Evolutionary conservation across 331 rosid genomes (phyloP).

Genomic region (Rosa hybrid): DNA sequence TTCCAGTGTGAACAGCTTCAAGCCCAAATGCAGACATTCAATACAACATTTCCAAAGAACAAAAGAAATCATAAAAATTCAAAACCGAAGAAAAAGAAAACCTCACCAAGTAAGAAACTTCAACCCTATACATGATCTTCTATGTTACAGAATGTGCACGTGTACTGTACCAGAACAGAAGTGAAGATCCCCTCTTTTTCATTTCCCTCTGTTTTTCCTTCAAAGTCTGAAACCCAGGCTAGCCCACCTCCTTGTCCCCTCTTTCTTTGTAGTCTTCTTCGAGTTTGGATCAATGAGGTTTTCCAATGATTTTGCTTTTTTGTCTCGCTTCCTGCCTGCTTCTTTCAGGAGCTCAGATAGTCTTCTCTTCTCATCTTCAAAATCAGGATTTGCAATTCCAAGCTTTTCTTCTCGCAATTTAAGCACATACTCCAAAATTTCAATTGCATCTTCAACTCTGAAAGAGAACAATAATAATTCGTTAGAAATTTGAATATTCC

Average conservation of each 20-base stretch:
- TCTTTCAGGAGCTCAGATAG: constrained; percentile 94
- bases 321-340: constrained; percentile 92
- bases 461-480: constrained; percentile 24
- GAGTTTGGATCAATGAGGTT: constrained; percentile 91
- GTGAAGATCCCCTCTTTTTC: neutral
- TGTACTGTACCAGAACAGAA: constrained; percentile 26
- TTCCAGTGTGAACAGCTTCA: constrained; percentile 58
- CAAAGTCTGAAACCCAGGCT: constrained; percentile 90
- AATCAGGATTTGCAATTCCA: constrained; percentile 98
- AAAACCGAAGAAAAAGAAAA: constrained; percentile 56
- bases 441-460: constrained; percentile 98
- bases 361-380: constrained; percentile 96
- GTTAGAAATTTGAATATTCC: constrained; percentile 7
- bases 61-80: constrained; percentile 42
- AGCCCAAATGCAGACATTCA: constrained; percentile 59
- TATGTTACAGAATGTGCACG: constrained; percentile 85
- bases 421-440: constrained; percentile 86
- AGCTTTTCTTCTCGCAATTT: constrained; percentile 98
- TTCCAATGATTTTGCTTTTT: constrained; percentile 91
- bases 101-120: constrained; percentile 60
- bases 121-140: constrained; percentile 84
- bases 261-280: constrained; percentile 86
- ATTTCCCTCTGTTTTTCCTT: constrained; percentile 18
- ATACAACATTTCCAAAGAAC: constrained; percentile 52
- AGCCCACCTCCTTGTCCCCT: constrained; percentile 90